Evolutionary conservation across 768 basidiomycete species (phyloP).

Genomic region (Lenzites betulinus): DNA sequence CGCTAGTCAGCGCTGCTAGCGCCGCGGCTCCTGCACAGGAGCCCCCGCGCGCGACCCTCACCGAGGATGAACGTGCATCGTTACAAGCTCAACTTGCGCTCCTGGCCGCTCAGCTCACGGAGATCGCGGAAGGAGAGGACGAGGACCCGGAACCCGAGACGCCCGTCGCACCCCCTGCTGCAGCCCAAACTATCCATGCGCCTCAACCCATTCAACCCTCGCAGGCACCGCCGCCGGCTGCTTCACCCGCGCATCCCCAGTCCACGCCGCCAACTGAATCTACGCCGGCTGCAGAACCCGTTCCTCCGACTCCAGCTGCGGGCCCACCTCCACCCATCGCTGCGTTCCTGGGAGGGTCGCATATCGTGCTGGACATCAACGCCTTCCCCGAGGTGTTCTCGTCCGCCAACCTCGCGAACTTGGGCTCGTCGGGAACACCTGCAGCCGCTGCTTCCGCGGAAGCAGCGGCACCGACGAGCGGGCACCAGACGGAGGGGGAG

Average conservation of each 20-base stretch:
- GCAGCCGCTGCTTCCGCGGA: neutral
- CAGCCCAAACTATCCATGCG: neutral
- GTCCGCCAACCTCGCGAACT: neutral
- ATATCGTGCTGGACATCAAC: slow-evolving; percentile 26
- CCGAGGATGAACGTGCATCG: slow-evolving; percentile 57
- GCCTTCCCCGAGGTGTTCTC: slow-evolving; percentile 25
- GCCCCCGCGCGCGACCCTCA: slow-evolving; percentile 29
- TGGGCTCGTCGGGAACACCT: too few species aligned
- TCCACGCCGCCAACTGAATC: neutral
- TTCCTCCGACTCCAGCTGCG: neutral
- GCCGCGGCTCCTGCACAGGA: slow-evolving; percentile 9
- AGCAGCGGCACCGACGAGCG: slow-evolving; percentile 4
- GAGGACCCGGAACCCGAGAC: slow-evolving; percentile 26
- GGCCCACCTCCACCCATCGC: slow-evolving; percentile 15
- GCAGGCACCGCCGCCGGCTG: neutral
- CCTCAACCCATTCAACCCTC: neutral
- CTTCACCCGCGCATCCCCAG: neutral
- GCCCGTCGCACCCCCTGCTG: neutral
- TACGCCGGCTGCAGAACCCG: neutral
- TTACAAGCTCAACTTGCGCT: slow-evolving; percentile 75
- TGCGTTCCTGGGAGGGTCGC: slow-evolving; percentile 10
- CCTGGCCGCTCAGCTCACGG: slow-evolving; percentile 70
- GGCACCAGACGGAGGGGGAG: slow-evolving; percentile 15
- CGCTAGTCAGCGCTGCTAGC: slow-evolving; percentile 9
- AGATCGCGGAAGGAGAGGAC: slow-evolving; percentile 50